Conservation (phyloP, 1,139 yeast species). For the Pichia terricola region DNA sequence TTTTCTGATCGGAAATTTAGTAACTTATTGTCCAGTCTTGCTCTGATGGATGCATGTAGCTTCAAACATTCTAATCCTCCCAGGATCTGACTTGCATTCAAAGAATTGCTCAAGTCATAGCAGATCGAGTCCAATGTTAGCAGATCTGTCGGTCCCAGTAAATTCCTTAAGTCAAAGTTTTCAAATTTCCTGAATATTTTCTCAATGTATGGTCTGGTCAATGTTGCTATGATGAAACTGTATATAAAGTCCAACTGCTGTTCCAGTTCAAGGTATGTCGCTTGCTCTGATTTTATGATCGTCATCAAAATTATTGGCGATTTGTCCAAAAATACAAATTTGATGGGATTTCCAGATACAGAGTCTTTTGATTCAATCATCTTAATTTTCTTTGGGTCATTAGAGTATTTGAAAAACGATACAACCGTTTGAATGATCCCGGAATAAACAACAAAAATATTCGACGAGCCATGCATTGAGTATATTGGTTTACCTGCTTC, state of each 20-base stretch:
- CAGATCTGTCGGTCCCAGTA: slow-evolving; percentile 61
- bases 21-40: slow-evolving; percentile 35
- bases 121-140: slow-evolving; percentile 57
- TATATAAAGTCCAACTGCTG: slow-evolving; percentile 69
- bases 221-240: slow-evolving; percentile 68
- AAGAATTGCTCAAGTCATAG: slow-evolving; percentile 37
- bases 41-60: slow-evolving; percentile 37
- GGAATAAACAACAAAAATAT: slow-evolving; percentile 60
- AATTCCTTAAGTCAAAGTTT: slow-evolving; percentile 73
- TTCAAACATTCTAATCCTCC: slow-evolving; percentile 55
- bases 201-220: slow-evolving; percentile 66
- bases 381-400: slow-evolving; percentile 26
- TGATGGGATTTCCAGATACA: slow-evolving; percentile 26
- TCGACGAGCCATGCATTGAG: slow-evolving; percentile 70
- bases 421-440: slow-evolving; percentile 64
- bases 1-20: slow-evolving; percentile 31
- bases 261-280: slow-evolving; percentile 34
- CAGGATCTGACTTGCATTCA: slow-evolving; percentile 45
- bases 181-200: slow-evolving; percentile 62
- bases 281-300: slow-evolving; percentile 45
- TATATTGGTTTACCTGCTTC: slow-evolving; percentile 91
- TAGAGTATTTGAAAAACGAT: slow-evolving; percentile 44
- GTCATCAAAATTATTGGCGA: slow-evolving; percentile 72
- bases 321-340: slow-evolving; percentile 53
- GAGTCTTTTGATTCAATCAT: slow-evolving; percentile 30